These are phyloP conservation scores for Penicillium sp. DNA, from an alignment of 2,329 filamentous ascomycete genomes.

Conservation along the genomic window DNA sequence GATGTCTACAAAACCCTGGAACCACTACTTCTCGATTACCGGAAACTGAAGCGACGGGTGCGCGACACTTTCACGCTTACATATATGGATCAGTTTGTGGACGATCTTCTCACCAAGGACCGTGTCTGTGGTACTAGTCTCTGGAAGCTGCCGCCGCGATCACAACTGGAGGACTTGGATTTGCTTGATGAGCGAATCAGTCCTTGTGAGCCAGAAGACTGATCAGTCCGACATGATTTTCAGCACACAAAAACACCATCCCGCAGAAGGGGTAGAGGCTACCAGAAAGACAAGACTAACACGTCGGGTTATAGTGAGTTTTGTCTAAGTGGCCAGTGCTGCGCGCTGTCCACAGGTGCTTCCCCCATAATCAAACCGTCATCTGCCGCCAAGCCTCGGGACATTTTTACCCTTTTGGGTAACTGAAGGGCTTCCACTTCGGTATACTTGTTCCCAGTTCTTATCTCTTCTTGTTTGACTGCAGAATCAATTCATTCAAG, in stretches of 20 bases:
- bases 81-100: constrained; percentile 87
- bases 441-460: constrained; percentile 21
- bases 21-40: constrained; percentile 73
- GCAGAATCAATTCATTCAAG: not conserved
- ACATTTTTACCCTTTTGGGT: constrained; percentile 34
- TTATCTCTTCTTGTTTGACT: constrained; percentile 10
- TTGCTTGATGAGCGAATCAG: constrained; percentile 81
- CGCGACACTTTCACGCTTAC: constrained; percentile 73
- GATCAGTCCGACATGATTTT: not conserved
- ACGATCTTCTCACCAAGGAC: constrained; percentile 84
- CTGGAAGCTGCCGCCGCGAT: constrained; percentile 83
- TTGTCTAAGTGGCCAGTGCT: not conserved
- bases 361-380: not conserved
- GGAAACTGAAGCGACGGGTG: constrained; percentile 77
- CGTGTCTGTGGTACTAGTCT: constrained; percentile 87
- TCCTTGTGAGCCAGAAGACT: constrained; percentile 41
- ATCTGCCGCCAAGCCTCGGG: constrained; percentile 20
- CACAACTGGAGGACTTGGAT: constrained; percentile 83
- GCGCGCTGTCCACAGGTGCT: not conserved
- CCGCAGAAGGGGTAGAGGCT: not conserved
- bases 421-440: constrained; percentile 26
- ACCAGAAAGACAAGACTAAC: not conserved
- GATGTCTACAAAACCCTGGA: constrained; percentile 80
- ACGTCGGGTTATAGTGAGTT: not conserved
- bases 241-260: not conserved